phyloP scores from a whole-genome alignment of 257 asterid species.

The Gentiana straminea region DNA sequence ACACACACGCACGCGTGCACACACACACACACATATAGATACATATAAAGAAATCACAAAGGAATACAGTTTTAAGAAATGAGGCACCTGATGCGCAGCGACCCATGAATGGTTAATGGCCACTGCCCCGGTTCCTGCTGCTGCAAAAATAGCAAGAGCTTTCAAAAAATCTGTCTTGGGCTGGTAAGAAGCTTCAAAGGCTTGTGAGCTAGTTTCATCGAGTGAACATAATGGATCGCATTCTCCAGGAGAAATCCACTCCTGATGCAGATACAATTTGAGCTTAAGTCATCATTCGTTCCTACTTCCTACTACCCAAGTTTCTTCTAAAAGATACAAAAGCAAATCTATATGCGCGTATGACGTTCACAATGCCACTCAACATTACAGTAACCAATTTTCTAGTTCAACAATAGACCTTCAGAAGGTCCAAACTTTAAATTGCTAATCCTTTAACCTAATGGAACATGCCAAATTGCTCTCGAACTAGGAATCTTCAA shows the following conservation, averaged over 20 bases:
- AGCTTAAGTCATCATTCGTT: background rate
- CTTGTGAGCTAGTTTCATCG: slow-evolving; percentile 76
- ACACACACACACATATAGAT: no score
- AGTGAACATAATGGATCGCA: slow-evolving; percentile 95
- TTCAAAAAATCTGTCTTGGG: slow-evolving; percentile 80
- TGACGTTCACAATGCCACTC: background rate
- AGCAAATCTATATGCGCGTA: background rate
- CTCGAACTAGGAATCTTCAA: no score
- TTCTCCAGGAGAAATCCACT: slow-evolving; percentile 37
- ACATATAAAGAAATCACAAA: slow-evolving; percentile 4
- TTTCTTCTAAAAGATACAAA: no score
- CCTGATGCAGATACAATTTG: slow-evolving; percentile 19
- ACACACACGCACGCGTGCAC: no score
- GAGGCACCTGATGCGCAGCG: slow-evolving; percentile 79
- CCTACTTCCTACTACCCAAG: no score
- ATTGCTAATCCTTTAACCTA: no score
- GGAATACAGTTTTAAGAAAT: slow-evolving; percentile 3
- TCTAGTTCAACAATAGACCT: background rate
- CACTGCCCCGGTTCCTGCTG: slow-evolving; percentile 75
- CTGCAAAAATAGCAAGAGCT: slow-evolving; percentile 77
- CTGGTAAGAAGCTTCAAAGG: slow-evolving; percentile 53
- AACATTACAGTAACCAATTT: background rate
- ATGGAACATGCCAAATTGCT: no score
- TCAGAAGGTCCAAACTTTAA: background rate
- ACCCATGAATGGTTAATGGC: slow-evolving; percentile 97